phyloP scores from a whole-genome alignment of 2,329 filamentous ascomycete species.

The Fusarium sp. region DNA sequence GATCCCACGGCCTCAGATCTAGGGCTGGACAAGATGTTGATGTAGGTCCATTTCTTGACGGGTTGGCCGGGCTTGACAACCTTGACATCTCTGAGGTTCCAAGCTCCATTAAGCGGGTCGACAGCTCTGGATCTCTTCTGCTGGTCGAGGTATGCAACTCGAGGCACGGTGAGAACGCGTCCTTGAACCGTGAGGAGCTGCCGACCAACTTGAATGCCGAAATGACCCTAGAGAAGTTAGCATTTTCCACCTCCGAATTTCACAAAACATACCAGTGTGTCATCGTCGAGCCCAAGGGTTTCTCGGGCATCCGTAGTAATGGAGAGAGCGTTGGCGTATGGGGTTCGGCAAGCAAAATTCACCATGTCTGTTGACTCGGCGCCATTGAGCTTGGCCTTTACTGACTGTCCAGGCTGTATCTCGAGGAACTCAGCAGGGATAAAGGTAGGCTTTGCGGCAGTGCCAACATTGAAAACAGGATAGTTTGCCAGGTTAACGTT shows the following conservation, averaged over 20 bases:
- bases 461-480: conserved; percentile 77
- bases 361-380: conserved; percentile 78
- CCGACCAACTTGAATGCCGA: conserved; percentile 72
- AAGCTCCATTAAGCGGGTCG: conserved; percentile 65
- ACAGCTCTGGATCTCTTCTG: conserved; percentile 44
- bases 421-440: conserved; percentile 74
- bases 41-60: conserved; percentile 64
- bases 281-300: conserved; percentile 68
- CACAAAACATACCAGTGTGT: conserved; percentile 50
- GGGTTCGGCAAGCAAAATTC: conserved; percentile 74
- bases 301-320: conserved; percentile 69
- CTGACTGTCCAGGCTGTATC: conserved; percentile 73
- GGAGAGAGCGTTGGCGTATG: conserved; percentile 73
- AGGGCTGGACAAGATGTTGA: conserved; percentile 52
- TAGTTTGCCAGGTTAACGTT: conserved; percentile 51
- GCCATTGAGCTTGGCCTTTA: conserved; percentile 68
- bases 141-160: conserved; percentile 65
- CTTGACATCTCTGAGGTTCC: conserved; percentile 73
- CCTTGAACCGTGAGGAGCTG: conserved; percentile 78
- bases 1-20: conserved; percentile 21
- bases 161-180: conserved; percentile 73
- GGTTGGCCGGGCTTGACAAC: conserved; percentile 63
- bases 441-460: conserved; percentile 66
- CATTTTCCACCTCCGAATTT: neutral
- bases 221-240: conserved; percentile 53